Evolutionary conservation across 2,329 filamentous ascomycete species (phyloP).

Genomic region (Ophiocordyceps camponoti-leonardi): DNA sequence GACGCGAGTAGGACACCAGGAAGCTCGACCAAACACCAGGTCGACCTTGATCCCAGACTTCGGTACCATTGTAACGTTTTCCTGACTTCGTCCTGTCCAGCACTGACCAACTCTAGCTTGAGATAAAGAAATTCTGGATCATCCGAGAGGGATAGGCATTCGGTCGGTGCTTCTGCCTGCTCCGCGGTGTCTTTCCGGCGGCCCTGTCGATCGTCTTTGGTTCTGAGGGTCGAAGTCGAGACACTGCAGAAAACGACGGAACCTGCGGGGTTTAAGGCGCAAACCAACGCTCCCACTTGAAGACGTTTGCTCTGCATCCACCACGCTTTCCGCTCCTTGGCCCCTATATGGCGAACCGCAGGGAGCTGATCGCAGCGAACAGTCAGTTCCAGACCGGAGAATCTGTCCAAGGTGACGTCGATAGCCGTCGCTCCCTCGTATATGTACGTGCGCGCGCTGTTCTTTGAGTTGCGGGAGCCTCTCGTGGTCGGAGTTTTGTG

Average conservation of each 20-base stretch:
- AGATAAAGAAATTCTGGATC: conserved; percentile 13
- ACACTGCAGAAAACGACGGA: conserved; percentile 24
- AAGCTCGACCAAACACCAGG: conserved; percentile 36
- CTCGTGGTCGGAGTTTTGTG: conserved; percentile 3
- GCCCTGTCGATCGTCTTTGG: conserved; percentile 3
- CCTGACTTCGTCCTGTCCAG: conserved; percentile 5
- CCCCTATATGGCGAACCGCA: conserved; percentile 5
- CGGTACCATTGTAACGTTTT: conserved; percentile 15
- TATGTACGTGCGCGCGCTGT: conserved; percentile 10
- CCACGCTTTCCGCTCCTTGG: conserved; percentile 23
- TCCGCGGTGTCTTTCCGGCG: conserved; percentile 6
- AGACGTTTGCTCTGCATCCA: conserved; percentile 33
- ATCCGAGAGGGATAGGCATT: conserved; percentile 13
- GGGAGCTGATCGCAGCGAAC: conserved; percentile 28
- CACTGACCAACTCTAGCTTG: conserved; percentile 12
- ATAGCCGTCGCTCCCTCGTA: conserved; percentile 13
- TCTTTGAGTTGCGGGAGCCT: conserved; percentile 3
- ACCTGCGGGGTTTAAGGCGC: conserved; percentile 22
- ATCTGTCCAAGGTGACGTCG: conserved; percentile 16
- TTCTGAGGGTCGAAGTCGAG: conserved; percentile 6
- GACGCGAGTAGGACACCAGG: conserved; percentile 40
- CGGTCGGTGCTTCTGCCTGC: conserved; percentile 2
- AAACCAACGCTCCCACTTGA: conserved; percentile 30
- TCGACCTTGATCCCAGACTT: conserved; percentile 2
- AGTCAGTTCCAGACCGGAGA: conserved; percentile 24